Percentiles rank a stretch among this genome's conserved stretches.
phyloP scores from a whole-genome alignment of 192 early-diverging fungal species.

The Coemansia sp. region DNA sequence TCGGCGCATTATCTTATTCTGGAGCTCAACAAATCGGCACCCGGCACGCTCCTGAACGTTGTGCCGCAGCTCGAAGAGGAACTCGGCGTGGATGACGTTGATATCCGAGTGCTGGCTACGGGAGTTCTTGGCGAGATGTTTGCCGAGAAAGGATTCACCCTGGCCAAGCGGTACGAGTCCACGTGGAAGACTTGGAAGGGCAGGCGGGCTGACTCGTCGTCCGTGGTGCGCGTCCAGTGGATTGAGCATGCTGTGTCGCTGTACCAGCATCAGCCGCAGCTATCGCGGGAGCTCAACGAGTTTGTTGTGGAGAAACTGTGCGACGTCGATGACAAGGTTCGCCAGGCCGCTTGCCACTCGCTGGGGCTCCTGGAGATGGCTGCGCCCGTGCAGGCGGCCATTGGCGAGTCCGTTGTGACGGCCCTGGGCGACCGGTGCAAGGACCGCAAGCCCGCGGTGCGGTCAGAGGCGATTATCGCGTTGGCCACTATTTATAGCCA shows the following conservation, averaged over 20 bases:
- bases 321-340: slow-evolving; percentile 94
- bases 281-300: slow-evolving; percentile 69
- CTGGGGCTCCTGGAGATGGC: slow-evolving; percentile 68
- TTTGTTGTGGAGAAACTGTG: slow-evolving; percentile 65
- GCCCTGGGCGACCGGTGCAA: slow-evolving; percentile 77
- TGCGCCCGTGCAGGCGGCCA: slow-evolving; percentile 52
- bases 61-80: slow-evolving; percentile 95
- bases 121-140: slow-evolving; percentile 87
- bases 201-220: slow-evolving; percentile 70
- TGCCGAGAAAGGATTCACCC: slow-evolving; percentile 66
- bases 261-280: slow-evolving; percentile 68
- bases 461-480: slow-evolving; percentile 74
- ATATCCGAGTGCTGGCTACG: slow-evolving; percentile 74
- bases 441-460: slow-evolving; percentile 78
- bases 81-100: slow-evolving; percentile 71
- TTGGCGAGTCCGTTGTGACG: slow-evolving; percentile 59
- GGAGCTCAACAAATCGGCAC: slow-evolving; percentile 73
- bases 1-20: slow-evolving; percentile 76
- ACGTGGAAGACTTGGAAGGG: slow-evolving; percentile 85
- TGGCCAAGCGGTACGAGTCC: slow-evolving; percentile 71
- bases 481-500: slow-evolving; percentile 72
- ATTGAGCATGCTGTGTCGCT: slow-evolving; percentile 62
- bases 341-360: slow-evolving; percentile 66
- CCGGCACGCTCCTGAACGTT: slow-evolving; percentile 80
- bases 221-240: slow-evolving; percentile 72